Evolutionary conservation across 805 yeast species (phyloP).

Genomic region (Metschnikowia proteae): DNA sequence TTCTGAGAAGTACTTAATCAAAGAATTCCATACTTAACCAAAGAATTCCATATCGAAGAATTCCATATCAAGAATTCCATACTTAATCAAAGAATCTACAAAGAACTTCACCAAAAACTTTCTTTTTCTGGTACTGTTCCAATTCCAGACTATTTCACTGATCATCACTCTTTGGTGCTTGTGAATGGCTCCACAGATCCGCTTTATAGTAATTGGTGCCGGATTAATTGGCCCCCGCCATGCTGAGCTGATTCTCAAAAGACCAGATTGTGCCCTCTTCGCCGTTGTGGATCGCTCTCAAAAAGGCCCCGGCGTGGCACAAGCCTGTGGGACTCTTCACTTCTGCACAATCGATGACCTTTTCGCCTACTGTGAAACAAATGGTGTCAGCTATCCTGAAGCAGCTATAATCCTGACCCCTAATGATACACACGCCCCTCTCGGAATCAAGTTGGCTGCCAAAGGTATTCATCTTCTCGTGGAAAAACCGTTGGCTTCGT

Average conservation of each 20-base stretch:
- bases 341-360: conserved; percentile 20
- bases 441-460: conserved; percentile 32
- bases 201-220: conserved; percentile 23
- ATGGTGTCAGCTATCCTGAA: conserved; percentile 26
- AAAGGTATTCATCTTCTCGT: conserved; percentile 36
- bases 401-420: conserved; percentile 43
- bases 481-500: conserved; percentile 39
- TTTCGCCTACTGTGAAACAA: conserved; percentile 17
- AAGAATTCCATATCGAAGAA: too few relatives aligned
- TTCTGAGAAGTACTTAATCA: too few relatives aligned
- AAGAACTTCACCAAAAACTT: too few relatives aligned
- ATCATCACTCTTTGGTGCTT: not conserved
- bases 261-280: conserved; percentile 20
- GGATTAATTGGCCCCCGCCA: conserved; percentile 30
- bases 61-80: too few relatives aligned
- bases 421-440: conserved; percentile 36
- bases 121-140: too few relatives aligned
- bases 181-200: conserved; percentile 5
- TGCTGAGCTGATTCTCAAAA: conserved; percentile 21
- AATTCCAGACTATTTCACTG: not conserved
- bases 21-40: too few relatives aligned
- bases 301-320: conserved; percentile 20
- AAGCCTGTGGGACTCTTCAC: conserved; percentile 16
- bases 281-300: conserved; percentile 27
- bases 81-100: too few relatives aligned